Conservation (phyloP, 768 basidiomycete species). For the Amanita molliuscula region DNA sequence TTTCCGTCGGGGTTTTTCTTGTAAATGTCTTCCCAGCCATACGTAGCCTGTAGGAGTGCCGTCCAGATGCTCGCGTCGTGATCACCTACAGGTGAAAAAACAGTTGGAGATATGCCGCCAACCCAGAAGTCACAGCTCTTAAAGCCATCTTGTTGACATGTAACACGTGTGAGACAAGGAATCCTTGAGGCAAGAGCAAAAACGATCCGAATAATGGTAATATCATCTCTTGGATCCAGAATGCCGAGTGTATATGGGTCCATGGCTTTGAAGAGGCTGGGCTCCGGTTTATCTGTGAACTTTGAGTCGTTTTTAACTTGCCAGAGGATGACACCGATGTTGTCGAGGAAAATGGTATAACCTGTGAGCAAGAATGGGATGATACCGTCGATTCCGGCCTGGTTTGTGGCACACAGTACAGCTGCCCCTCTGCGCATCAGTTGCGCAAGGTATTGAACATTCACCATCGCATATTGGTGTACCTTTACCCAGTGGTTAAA, state of each 20-base stretch:
- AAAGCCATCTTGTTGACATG: not conserved
- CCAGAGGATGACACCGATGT: not conserved
- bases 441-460: conserved; percentile 11
- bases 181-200: conserved; percentile 13
- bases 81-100: conserved; percentile 6
- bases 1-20: not conserved
- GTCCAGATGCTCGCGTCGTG: not conserved
- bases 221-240: conserved; percentile 6
- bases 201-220: not conserved
- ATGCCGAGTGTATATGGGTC: not conserved
- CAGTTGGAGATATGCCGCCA: conserved; percentile 9
- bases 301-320: conserved; percentile 4
- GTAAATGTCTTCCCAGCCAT: conserved; percentile 9
- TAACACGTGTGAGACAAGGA: conserved; percentile 9
- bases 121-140: conserved; percentile 11
- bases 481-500: conserved; percentile 24
- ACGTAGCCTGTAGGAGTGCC: conserved; percentile 6
- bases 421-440: not conserved
- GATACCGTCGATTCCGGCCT: not conserved
- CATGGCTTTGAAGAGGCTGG: not conserved
- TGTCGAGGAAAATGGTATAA: not conserved
- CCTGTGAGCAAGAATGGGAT: conserved; percentile 1
- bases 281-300: conserved; percentile 4
- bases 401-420: not conserved
- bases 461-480: conserved; percentile 13